These are phyloP conservation scores for Nakaseomyces sp. DNA, from an alignment of 1,139 yeast species.

Conservation along the genomic window DNA sequence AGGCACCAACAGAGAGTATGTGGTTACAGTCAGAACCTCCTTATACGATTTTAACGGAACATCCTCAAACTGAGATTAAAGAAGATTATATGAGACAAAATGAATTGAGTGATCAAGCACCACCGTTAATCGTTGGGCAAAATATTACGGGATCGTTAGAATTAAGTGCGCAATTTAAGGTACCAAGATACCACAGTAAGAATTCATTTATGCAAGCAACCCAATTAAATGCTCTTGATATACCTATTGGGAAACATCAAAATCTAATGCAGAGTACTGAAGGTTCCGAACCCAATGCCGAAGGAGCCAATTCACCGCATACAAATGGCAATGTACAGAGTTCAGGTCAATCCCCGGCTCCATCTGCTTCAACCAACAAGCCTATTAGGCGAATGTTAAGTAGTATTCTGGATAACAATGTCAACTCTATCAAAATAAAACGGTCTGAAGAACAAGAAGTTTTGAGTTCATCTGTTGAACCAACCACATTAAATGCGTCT, in stretches of 20 bases:
- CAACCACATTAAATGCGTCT: slow-evolving; percentile 8
- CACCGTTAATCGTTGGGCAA: slow-evolving; percentile 33
- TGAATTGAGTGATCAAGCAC: slow-evolving; percentile 22
- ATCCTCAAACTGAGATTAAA: slow-evolving; percentile 22
- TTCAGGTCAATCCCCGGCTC: slow-evolving; percentile 9
- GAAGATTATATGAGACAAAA: slow-evolving; percentile 21
- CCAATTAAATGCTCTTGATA: slow-evolving; percentile 28
- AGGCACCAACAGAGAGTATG: not conserved
- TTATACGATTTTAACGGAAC: slow-evolving; percentile 25
- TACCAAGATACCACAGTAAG: slow-evolving; percentile 34
- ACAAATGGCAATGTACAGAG: slow-evolving; percentile 5
- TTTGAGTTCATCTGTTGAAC: slow-evolving; percentile 1
- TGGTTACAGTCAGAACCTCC: slow-evolving; percentile 18
- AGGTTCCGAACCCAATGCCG: slow-evolving; percentile 5
- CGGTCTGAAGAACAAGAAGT: slow-evolving; percentile 13
- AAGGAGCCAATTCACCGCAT: slow-evolving; percentile 6
- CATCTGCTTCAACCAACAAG: slow-evolving; percentile 10
- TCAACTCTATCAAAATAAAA: slow-evolving; percentile 10
- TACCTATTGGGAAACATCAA: slow-evolving; percentile 20
- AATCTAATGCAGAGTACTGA: not conserved
- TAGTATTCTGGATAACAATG: slow-evolving; percentile 15
- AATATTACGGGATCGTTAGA: slow-evolving; percentile 34
- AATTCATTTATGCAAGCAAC: slow-evolving; percentile 25
- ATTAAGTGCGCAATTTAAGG: slow-evolving; percentile 29
- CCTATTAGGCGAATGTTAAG: slow-evolving; percentile 19